phyloP scores from a whole-genome alignment of 305 asterid genomes.

The Plantago lanceolata region DNA sequence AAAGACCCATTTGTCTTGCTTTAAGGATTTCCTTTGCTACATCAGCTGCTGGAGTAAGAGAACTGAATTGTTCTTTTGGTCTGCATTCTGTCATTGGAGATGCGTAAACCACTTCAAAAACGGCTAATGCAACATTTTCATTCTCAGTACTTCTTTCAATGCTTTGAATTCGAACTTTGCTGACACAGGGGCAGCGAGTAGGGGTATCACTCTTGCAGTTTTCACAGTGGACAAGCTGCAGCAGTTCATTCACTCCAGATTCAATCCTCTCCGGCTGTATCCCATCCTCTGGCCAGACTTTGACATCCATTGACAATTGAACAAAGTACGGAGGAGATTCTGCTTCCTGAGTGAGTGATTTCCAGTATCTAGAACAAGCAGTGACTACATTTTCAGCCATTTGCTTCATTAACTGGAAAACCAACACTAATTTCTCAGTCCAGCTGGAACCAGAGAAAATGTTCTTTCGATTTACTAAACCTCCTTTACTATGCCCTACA shows the following conservation, averaged over 20 bases:
- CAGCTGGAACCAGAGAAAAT: slow-evolving; percentile 49
- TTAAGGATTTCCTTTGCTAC: slow-evolving; percentile 78
- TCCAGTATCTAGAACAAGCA: slow-evolving; percentile 87
- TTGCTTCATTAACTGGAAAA: slow-evolving; percentile 39
- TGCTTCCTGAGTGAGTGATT: slow-evolving; percentile 97
- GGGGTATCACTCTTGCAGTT: slow-evolving; percentile 60
- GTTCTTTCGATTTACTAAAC: slow-evolving; percentile 36
- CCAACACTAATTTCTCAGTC: slow-evolving; percentile 48
- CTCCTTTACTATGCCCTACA: slow-evolving; percentile 50
- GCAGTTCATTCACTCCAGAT: slow-evolving; percentile 77
- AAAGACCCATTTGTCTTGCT: slow-evolving; percentile 53
- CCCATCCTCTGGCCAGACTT: slow-evolving; percentile 90
- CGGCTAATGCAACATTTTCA: slow-evolving; percentile 64
- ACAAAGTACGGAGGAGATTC: slow-evolving; percentile 98
- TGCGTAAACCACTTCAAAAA: slow-evolving; percentile 91
- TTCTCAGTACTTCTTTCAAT: slow-evolving; percentile 78
- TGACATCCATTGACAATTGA: slow-evolving; percentile 89
- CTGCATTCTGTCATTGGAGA: slow-evolving; percentile 62
- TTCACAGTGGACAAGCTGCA: slow-evolving; percentile 70
- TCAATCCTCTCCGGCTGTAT: slow-evolving; percentile 97
- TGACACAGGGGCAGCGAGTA: slow-evolving; percentile 59
- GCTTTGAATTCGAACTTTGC: slow-evolving; percentile 93
- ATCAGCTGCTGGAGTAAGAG: slow-evolving; percentile 98
- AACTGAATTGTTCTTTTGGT: slow-evolving; percentile 59
- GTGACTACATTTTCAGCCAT: slow-evolving; percentile 43